A percentile compares a stretch with the other conserved stretches of the same genome.
phyloP scores from a whole-genome alignment of 2,329 filamentous ascomycete genomes.

The Aspergillus spinulosporus region DNA sequence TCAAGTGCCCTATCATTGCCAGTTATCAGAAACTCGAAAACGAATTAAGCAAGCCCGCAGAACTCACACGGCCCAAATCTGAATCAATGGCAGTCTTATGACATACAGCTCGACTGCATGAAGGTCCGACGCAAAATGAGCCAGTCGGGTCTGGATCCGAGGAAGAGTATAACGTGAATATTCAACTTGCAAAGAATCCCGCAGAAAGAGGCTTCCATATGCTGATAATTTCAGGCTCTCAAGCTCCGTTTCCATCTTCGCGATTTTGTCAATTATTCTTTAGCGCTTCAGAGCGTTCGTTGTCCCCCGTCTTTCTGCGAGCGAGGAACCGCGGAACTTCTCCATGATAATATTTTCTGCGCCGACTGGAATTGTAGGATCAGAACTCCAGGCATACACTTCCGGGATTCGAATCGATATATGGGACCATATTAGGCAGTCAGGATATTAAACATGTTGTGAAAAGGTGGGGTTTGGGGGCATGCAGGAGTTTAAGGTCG shows the following conservation, averaged over 20 bases:
- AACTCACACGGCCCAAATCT: constrained; percentile 22
- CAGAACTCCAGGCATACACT: constrained; percentile 35
- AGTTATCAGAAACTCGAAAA: too few species aligned
- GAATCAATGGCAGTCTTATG: background rate
- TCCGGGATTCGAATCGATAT: constrained; percentile 35
- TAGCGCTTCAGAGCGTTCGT: constrained; percentile 26
- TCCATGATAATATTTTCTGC: constrained; percentile 46
- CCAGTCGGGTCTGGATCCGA: constrained; percentile 19
- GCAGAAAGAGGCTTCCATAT: constrained; percentile 36
- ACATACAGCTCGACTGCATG: constrained; percentile 14
- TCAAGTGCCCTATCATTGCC: constrained; percentile 14
- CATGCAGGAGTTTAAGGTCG: constrained; percentile 32
- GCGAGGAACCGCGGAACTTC: constrained; percentile 33
- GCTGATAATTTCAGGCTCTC: constrained; percentile 32
- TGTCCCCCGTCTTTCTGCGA: constrained; percentile 26
- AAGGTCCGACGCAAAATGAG: constrained; percentile 23
- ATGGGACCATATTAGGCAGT: constrained; percentile 17
- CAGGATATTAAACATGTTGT: background rate
- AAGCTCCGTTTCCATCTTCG: constrained; percentile 29
- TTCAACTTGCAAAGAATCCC: constrained; percentile 13
- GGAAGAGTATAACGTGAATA: constrained; percentile 15
- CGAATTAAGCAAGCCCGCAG: too few species aligned
- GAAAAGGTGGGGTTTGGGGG: background rate
- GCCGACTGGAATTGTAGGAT: constrained; percentile 36
- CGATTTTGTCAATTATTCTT: constrained; percentile 27